Conservation (phyloP, 2,329 filamentous ascomycete genomes). For the Fusarium poae region DNA sequence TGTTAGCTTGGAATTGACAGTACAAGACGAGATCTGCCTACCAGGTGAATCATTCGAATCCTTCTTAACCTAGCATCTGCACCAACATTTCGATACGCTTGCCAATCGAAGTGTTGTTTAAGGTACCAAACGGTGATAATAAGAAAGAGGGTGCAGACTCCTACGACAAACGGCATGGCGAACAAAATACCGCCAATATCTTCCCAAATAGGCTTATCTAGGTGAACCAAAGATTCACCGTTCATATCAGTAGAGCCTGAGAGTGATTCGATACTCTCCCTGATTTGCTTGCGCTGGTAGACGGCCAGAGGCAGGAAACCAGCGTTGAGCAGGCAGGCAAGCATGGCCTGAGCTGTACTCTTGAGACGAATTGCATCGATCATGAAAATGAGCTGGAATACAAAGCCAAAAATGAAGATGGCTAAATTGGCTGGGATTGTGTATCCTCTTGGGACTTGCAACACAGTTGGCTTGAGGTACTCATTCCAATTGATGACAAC, state of each 20-base stretch:
- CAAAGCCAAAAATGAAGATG: slow-evolving; percentile 10
- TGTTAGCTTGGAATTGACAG: fast-evolving
- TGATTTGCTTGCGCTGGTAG: background rate
- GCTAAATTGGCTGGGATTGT: slow-evolving; percentile 1
- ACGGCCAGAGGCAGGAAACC: slow-evolving; percentile 10
- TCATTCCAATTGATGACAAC: slow-evolving; percentile 12
- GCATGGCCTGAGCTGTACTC: slow-evolving; percentile 12
- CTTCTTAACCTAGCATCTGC: slow-evolving; percentile 16
- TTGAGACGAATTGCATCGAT: slow-evolving; percentile 11
- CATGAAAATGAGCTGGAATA: slow-evolving; percentile 17
- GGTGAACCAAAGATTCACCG: background rate
- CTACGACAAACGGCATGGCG: background rate
- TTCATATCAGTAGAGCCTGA: background rate
- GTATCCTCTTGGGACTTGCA: slow-evolving; percentile 4
- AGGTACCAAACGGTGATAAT: slow-evolving; percentile 9
- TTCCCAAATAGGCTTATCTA: slow-evolving; percentile 3
- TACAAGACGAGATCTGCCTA: background rate
- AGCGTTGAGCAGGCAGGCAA: slow-evolving; percentile 6
- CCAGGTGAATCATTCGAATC: slow-evolving; percentile 8
- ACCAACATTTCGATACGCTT: slow-evolving; percentile 15
- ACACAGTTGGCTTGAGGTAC: background rate
- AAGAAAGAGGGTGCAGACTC: background rate
- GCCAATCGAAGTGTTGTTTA: slow-evolving; percentile 17
- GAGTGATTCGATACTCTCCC: background rate
- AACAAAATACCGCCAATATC: background rate